Conservation (phyloP, 2,329 filamentous ascomycete genomes). For the Nothophaeocryptopus gaeumannii region DNA sequence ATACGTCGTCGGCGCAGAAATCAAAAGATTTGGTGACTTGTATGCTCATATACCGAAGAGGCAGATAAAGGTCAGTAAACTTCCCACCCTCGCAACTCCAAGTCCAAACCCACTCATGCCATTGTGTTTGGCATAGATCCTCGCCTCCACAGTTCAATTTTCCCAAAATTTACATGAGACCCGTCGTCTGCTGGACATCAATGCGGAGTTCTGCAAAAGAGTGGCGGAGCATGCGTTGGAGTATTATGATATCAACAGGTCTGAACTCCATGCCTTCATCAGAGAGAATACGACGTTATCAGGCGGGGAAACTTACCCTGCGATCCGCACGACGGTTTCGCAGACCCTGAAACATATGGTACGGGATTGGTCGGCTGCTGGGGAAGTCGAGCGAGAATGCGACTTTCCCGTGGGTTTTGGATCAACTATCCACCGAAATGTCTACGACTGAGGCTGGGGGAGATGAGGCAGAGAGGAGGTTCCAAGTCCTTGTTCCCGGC, state of each 20-base stretch:
- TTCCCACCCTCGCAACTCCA: too few species aligned
- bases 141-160: slow-evolving; percentile 18
- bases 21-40: slow-evolving; percentile 16
- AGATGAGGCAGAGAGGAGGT: slow-evolving; percentile 4
- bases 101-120: too few species aligned
- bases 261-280: slow-evolving; percentile 18
- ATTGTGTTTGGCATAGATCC: slow-evolving; percentile 5
- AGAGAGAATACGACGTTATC: slow-evolving; percentile 4
- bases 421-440: slow-evolving; percentile 39
- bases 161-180: slow-evolving; percentile 14
- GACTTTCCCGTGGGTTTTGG: slow-evolving; percentile 62
- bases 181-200: slow-evolving; percentile 71
- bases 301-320: slow-evolving; percentile 57
- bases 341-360: slow-evolving; percentile 89
- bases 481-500: slow-evolving; percentile 73
- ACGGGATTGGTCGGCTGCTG: slow-evolving; percentile 83
- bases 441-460: too few species aligned
- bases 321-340: slow-evolving; percentile 39
- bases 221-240: slow-evolving; percentile 62
- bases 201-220: slow-evolving; percentile 71
- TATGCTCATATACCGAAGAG: slow-evolving; percentile 19
- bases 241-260: slow-evolving; percentile 18
- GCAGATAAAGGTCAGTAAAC: slow-evolving; percentile 14
- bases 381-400: slow-evolving; percentile 69
- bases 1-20: slow-evolving; percentile 15